These are phyloP conservation scores for Saccharomyces pastorianus DNA, from an alignment of 1,139 yeast species.

Conservation along the genomic window DNA sequence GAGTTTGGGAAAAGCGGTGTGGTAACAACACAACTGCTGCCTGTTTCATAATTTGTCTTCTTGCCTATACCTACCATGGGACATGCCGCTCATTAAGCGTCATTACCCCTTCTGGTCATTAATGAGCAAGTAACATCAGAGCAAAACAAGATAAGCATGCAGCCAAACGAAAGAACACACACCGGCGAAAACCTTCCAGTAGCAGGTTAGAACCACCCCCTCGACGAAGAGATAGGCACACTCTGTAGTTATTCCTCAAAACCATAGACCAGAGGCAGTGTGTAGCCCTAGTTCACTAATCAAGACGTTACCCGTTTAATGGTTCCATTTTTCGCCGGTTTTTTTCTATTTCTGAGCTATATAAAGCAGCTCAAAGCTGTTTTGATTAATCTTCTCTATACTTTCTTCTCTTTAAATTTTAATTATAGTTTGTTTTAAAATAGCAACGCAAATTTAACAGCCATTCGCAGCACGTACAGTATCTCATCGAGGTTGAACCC, in stretches of 20 bases:
- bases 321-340: background rate
- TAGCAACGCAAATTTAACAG: constrained; percentile 61
- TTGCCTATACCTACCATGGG: background rate
- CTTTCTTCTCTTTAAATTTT: too few relatives aligned
- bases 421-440: constrained; percentile 5
- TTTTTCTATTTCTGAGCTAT: background rate
- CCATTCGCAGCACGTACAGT: constrained; percentile 55
- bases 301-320: background rate
- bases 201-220: too few relatives aligned
- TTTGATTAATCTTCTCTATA: too few relatives aligned
- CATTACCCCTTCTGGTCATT: background rate
- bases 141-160: background rate
- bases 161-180: background rate
- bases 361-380: background rate
- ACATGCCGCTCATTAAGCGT: background rate
- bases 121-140: background rate
- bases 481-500: constrained; percentile 73
- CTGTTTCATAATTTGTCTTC: background rate
- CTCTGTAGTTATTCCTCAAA: background rate
- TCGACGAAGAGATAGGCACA: too few relatives aligned
- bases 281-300: constrained; percentile 1
- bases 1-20: too few relatives aligned
- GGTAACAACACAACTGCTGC: background rate
- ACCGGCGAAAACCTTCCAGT: too few relatives aligned
- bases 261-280: background rate